These are phyloP conservation scores for Aspergillus mulundensis DNA, from an alignment of 495 filamentous ascomycete species.

Conservation along the genomic window DNA sequence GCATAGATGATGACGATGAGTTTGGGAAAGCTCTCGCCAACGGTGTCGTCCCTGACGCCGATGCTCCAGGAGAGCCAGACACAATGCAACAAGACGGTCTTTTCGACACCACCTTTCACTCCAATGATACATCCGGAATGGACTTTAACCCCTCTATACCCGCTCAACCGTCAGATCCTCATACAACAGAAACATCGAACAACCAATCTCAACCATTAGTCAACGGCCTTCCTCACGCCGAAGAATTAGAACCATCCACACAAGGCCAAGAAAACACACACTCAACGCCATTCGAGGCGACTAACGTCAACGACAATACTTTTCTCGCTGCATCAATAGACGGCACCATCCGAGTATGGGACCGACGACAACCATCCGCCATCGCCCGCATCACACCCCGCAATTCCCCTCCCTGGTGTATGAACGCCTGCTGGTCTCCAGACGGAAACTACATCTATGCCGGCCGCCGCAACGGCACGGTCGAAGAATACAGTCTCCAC, in stretches of 20 bases:
- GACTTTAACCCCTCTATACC: conserved; percentile 10
- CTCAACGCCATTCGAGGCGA: conserved; percentile 31
- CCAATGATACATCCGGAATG: conserved; percentile 7
- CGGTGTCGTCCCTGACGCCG: conserved; percentile 42
- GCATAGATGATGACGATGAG: conserved; percentile 79
- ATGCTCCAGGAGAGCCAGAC: conserved; percentile 34
- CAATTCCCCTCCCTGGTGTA: conserved; percentile 91
- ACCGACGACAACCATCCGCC: conserved; percentile 71
- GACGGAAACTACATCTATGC: conserved; percentile 95
- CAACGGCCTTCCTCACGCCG: conserved; percentile 53
- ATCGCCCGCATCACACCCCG: conserved; percentile 71
- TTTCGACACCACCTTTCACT: conserved; percentile 8
- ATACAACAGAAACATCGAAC: conserved; percentile 19
- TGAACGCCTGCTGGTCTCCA: conserved; percentile 95
- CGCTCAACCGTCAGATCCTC: conserved; percentile 14
- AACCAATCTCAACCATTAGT: conserved; percentile 23
- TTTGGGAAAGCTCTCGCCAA: conserved; percentile 77
- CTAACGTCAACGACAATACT: conserved; percentile 54
- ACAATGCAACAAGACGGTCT: conserved; percentile 22
- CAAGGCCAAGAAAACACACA: conserved; percentile 31
- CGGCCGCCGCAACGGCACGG: conserved; percentile 86
- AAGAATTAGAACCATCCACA: conserved; percentile 34
- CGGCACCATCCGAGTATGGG: conserved; percentile 87
- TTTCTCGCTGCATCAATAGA: conserved; percentile 87
- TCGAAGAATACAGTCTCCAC: conserved; percentile 90